Evolutionary conservation across 2,329 filamentous ascomycete species (phyloP), one percentile per base, ranked within the genome.

Genomic region (Knufia petricola): DNA sequence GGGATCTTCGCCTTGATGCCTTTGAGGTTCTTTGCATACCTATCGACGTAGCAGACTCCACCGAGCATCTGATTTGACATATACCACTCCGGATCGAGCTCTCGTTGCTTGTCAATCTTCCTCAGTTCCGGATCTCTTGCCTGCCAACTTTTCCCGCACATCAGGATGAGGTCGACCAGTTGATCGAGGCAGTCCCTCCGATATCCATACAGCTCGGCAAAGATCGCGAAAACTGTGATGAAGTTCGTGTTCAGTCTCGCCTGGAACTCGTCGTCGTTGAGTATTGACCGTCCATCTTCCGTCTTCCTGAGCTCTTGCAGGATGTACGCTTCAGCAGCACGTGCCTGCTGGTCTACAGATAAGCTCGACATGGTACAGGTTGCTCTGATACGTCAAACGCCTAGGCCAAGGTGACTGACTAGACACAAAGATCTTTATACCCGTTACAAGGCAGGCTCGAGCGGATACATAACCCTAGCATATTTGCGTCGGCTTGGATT

Each of bases 191-290:
- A 57, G 26, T 57, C 55, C 42, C 54, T 48, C 17, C 55, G 43
- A 24, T 57, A 57, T 30, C 55, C 55, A 42, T 57, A 57, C 8
- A 57, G 47, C 40, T 56, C 55, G 21, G 55, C 55, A 31, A 56
- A 57, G 20, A 57, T 57, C 15, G 50, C 55, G 37, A 57, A 57
- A 19, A 57, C 47, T 23, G 55, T 57, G 24, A 56, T 56, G 34
- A 57, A 57, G 41, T 57, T 54, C 48, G 50, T 51, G 23, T 57
- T 52, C 32, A 57, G 43, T 28, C 55, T 41, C 12, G 19, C 41
- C 15, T 28, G 47, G 42, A 57, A 57, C 37, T 54, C 50, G 13
- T 52, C 39, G 26, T 57, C 53, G 28, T 53, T 17, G 23, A 57
- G 53, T 10, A 57, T 45, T 19, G 44, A 17, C 9, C 17, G 10